Conservation (phyloP, 495 filamentous ascomycete genomes). For the Friedmanniomyces simplex region DNA sequence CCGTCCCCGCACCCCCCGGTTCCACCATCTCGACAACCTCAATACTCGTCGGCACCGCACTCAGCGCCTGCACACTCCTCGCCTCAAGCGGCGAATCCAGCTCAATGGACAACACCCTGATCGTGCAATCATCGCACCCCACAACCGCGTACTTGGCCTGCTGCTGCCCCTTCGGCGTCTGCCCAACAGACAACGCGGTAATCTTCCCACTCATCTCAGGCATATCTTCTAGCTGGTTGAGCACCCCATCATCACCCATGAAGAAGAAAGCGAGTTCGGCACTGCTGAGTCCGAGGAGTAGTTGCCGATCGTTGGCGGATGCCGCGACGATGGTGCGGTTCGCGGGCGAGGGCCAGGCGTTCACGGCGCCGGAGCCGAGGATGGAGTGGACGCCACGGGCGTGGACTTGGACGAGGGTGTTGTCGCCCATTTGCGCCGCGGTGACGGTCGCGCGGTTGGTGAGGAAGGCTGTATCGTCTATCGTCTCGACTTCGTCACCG, state of each 20-base stretch:
- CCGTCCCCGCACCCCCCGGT: slow-evolving; percentile 58
- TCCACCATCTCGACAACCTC: slow-evolving; percentile 95
- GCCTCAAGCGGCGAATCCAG: slow-evolving; percentile 82
- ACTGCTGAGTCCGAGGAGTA: slow-evolving; percentile 85
- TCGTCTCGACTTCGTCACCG: slow-evolving; percentile 92
- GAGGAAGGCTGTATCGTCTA: slow-evolving; percentile 84
- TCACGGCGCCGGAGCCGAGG: slow-evolving; percentile 63
- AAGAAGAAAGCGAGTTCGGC: slow-evolving; percentile 98
- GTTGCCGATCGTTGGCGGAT: slow-evolving; percentile 84
- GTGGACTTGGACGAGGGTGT: slow-evolving; percentile 88
- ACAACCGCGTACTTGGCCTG: slow-evolving; percentile 87
- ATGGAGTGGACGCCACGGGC: slow-evolving; percentile 91
- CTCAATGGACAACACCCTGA: slow-evolving; percentile 82
- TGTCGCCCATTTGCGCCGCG: slow-evolving; percentile 87
- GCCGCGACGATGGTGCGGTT: slow-evolving; percentile 95
- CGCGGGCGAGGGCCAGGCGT: slow-evolving; percentile 88
- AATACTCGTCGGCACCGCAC: slow-evolving; percentile 75
- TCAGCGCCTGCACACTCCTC: slow-evolving; percentile 86
- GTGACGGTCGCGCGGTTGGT: slow-evolving; percentile 77
- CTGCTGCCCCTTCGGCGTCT: slow-evolving; percentile 78
- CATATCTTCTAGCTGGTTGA: slow-evolving; percentile 93
- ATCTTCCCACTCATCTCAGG: slow-evolving; percentile 94
- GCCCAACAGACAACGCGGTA: slow-evolving; percentile 84
- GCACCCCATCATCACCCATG: slow-evolving; percentile 78
- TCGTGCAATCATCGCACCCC: slow-evolving; percentile 91